Evolutionary conservation across 371 early-diverging fungal species (phyloP), one percentile per base, ranked within the genome.

Genomic region (Mortierella sp.): DNA sequence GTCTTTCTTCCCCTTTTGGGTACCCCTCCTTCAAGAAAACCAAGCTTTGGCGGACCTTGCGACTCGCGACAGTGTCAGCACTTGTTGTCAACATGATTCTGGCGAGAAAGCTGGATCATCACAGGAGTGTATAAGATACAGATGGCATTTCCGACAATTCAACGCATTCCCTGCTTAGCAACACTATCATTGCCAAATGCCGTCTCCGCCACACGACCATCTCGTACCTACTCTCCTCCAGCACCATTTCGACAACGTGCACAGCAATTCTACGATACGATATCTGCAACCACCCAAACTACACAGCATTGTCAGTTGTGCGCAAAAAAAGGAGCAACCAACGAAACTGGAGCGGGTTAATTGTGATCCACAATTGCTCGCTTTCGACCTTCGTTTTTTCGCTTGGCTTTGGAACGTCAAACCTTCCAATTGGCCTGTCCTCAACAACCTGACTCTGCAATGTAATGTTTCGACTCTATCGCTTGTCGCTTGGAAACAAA

Each of bases 381-480:
- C 45, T 19, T 52, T 61, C 23, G 43, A 43, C 16, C 30, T 52
- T 65, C 58, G 56, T 59, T 59, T 47, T 72, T 52, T 38, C 54
- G 34, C 46, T 26, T 48, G 30, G 27, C 61, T 72, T 58, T 66
- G 66, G 67, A 62, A 57, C 58, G 54, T 62, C 46, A 58, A 61
- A 61, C 41, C 58, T 34, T 68, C 60, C 67, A 65, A 53, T 3
- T 16, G 45, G 60, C 61, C 58, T 61, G 30, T 66, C 67, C 64
- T 68, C 68, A 67, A 60, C 68, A 55, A 34, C 68, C 64, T 73
- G 74, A 73, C 64, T 68, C 63, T 73, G 74, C 68, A 73, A 73
- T 64, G 74, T 73, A 72, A 73, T 73, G 74, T 73, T 41, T 67
- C 61, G 66, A 57, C 71, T 47, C 34, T n/a, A 51, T 26, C 28